Evolutionary conservation across 2,329 filamentous ascomycete species (phyloP), one percentile per base, ranked within the genome.

Genomic region (Lasiodiplodia hormozganensis): DNA sequence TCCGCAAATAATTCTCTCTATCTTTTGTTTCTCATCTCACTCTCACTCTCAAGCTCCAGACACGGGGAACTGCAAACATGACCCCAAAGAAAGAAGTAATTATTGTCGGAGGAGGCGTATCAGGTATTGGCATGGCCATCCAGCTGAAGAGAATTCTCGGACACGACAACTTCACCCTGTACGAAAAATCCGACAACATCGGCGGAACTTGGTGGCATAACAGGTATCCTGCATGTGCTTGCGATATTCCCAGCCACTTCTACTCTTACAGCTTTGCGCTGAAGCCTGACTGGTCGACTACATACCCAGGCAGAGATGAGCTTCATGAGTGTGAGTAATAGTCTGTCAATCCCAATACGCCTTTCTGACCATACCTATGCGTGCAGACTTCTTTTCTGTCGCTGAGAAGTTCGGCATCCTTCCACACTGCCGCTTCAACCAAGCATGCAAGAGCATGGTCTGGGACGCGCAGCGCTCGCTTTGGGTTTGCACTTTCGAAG

Each of bases 261-360:
- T 90, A 90, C 73, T 87, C 87, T 70, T 89, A 88, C 73, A 85
- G 85, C 7, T 89, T 87, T 81, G 82, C 84, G 53, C 83, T 85
- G 4, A 90, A 89, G 72, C 84, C 83, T 7, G 82, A 83, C 51
- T 90, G 88, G 87, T 82, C 83, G 21, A 83, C 84, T 68, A 87
- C 89, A 73, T 89, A 87, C 73, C 81, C 86, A 0, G 78, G 82
- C 0, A 84, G 85, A 0, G 77, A 78, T 0, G 88, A 90, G 73
- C 89, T 90, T 54, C 80, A 83, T 49, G 76, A 78, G 3, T 90
- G 51, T 54, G 14, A 31, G 21, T 10, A 28, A 4, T 12, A 12
- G 0, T 25, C 74, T 70, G 56, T 14, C 5, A 14, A 16, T 3
- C 21, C 23, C 4, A 28, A 31, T 54, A 5, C 51, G 8, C 4